A percentile compares a stretch with the other conserved stretches of the same genome.
These are phyloP conservation scores for Diaporthe eres DNA, from an alignment of 2,329 filamentous ascomycete species.

Conservation along the genomic window DNA sequence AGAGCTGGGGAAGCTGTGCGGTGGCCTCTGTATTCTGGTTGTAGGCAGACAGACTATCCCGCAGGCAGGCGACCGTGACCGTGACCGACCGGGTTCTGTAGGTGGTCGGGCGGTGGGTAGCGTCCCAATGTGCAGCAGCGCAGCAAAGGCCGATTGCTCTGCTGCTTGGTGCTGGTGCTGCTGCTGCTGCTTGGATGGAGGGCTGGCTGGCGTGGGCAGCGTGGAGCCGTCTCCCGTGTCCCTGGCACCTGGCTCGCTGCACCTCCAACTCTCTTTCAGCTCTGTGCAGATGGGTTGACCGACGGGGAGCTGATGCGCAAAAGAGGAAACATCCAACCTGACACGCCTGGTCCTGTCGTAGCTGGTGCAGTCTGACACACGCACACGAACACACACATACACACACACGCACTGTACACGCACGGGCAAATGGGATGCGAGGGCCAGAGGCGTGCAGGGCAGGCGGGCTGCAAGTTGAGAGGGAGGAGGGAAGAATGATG, in stretches of 20 bases:
- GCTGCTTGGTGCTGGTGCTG: conserved; percentile 2
- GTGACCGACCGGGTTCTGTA: conserved; percentile 7
- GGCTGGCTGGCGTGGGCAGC: conserved; percentile 26
- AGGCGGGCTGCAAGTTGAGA: not conserved
- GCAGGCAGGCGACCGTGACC: not conserved
- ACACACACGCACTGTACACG: conserved; percentile 15
- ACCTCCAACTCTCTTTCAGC: conserved; percentile 35
- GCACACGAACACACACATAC: not conserved
- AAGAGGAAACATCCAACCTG: conserved; percentile 33
- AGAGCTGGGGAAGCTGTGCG: conserved; percentile 23
- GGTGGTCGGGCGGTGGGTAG: conserved; percentile 12
- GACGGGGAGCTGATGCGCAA: conserved; percentile 34
- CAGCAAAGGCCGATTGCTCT: not conserved
- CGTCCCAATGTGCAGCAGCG: conserved; percentile 21
- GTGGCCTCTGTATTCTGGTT: not conserved
- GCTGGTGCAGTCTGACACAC: conserved; percentile 12
- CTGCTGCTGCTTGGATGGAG: conserved; percentile 8
- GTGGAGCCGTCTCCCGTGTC: conserved; percentile 31
- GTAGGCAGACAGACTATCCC: not conserved
- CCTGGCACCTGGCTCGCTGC: conserved; percentile 35
- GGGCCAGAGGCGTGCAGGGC: conserved; percentile 18
- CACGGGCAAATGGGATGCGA: conserved; percentile 22
- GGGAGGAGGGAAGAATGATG: conserved; percentile 4
- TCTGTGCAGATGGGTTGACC: conserved; percentile 26
- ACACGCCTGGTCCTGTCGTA: not conserved